Percentiles rank a stretch among this genome's conserved stretches.
phyloP scores from a whole-genome alignment of 257 asterid genomes.

The Gentiana dahurica region DNA sequence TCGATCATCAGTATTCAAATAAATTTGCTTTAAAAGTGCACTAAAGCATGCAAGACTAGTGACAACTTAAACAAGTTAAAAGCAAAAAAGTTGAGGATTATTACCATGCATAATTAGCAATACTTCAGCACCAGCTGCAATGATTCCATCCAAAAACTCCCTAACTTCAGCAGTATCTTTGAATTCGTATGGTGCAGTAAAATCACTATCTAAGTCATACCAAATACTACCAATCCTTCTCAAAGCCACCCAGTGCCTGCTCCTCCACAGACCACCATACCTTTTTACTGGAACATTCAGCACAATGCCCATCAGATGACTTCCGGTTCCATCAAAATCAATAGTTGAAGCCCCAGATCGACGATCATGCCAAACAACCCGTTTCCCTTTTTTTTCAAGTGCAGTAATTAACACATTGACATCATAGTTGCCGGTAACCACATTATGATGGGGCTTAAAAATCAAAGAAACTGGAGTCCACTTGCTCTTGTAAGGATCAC shows the following conservation, averaged over 20 bases:
- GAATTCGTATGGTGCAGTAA: slow-evolving; percentile 40
- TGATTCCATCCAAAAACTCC: slow-evolving; percentile 36
- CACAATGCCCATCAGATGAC: slow-evolving; percentile 51
- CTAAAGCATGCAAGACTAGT: neutral
- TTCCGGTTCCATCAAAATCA: slow-evolving; percentile 37
- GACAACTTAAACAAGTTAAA: neutral
- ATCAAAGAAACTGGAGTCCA: slow-evolving; percentile 60
- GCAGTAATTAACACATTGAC: slow-evolving; percentile 74
- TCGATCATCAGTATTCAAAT: too few species aligned
- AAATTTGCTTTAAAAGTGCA: too few species aligned
- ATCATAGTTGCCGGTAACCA: slow-evolving; percentile 76
- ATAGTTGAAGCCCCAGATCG: slow-evolving; percentile 53
- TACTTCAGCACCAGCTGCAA: slow-evolving; percentile 52
- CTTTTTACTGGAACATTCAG: slow-evolving; percentile 58
- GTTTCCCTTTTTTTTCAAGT: slow-evolving; percentile 61
- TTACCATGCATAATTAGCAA: slow-evolving; percentile 49
- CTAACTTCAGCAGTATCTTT: slow-evolving; percentile 29
- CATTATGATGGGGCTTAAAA: slow-evolving; percentile 78
- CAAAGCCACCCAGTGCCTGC: slow-evolving; percentile 81
- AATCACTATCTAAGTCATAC: slow-evolving; percentile 86
- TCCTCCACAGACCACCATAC: slow-evolving; percentile 56
- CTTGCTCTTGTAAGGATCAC: slow-evolving; percentile 48
- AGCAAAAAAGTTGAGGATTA: neutral
- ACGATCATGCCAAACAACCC: slow-evolving; percentile 67
- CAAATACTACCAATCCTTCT: slow-evolving; percentile 47